These are phyloP conservation scores for Rhodocollybia butyracea DNA, from an alignment of 768 basidiomycete species.

Conservation along the genomic window DNA sequence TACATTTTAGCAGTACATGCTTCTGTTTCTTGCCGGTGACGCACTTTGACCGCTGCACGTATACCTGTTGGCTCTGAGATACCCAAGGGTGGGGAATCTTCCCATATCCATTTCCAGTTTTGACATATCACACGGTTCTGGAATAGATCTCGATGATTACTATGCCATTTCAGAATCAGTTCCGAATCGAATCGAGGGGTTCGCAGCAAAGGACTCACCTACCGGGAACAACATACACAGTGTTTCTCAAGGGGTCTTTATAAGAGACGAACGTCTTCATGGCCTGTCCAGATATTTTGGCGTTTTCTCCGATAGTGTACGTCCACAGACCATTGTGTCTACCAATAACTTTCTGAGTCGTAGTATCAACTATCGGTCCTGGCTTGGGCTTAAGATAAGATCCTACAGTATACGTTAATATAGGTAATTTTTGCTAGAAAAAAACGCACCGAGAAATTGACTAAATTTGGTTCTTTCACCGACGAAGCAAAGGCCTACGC, in stretches of 20 bases:
- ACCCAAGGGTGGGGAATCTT: conserved; percentile 46
- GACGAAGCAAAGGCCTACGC: conserved; percentile 95
- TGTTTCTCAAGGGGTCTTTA: conserved; percentile 64
- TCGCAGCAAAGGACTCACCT: conserved; percentile 40
- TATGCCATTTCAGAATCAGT: too few species aligned
- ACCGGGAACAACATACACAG: conserved; percentile 74
- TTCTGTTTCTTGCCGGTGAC: conserved; percentile 64
- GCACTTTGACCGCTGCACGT: conserved; percentile 52
- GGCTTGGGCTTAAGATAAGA: conserved; percentile 70
- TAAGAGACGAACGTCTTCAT: conserved; percentile 66
- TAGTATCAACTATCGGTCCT: conserved; percentile 63
- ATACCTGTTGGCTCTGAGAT: conserved; percentile 43
- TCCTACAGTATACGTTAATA: conserved; percentile 38
- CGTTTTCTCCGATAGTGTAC: conserved; percentile 83
- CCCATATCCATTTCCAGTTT: conserved; percentile 79
- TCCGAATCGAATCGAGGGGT: neutral
- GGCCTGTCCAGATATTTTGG: conserved; percentile 58
- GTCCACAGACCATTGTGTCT: conserved; percentile 77
- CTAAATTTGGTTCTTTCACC: conserved; percentile 74
- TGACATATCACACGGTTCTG: conserved; percentile 8
- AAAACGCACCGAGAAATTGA: conserved; percentile 62
- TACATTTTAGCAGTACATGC: conserved; percentile 53
- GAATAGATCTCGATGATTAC: conserved; percentile 58
- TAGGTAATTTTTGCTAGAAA: neutral
- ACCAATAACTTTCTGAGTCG: conserved; percentile 51